Evolutionary conservation across 2,329 filamentous ascomycete genomes (phyloP), one percentile per base, ranked within the genome.

Genomic region (Capronia coronata): DNA sequence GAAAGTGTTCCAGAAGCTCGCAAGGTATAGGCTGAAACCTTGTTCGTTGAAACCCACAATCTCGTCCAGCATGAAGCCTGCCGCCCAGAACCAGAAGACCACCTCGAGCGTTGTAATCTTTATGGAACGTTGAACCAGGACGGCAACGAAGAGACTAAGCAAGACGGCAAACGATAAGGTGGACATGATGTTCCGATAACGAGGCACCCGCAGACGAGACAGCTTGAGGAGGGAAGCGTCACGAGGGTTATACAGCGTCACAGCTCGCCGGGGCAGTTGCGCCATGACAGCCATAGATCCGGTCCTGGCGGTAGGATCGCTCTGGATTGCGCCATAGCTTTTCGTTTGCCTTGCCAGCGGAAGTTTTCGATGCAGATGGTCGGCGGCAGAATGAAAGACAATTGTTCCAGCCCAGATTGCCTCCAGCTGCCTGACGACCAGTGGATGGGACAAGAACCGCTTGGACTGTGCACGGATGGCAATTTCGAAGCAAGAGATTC

Each of bases 1-100:
- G 66, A 96, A 95, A 30, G 90, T 81, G 66, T 96, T 96, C 91
- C 91, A 96, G 66, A 96, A 93, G 65, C 88, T 94, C 82, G 96
- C 91, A 62, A 96, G 87, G 69, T 96, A 97, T 23, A 97, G 78
- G 30, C 89, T 90, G 65, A 96, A 96, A 2, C 91, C 91, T 68
- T 96, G 89, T 67, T 97, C 91, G 59, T 90, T 95, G 74, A 96
- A 96, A 9, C 90, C 90, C 14, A 96, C 89, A 18, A 97, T 78
- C 68, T 96, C 91, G 62, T 96, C 91, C 25, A 96, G 79, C 88
- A 96, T 94, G 67, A 94, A 96, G 0, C 91, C 91, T 21, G 88
- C 87, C 64, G 88, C 94, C 90, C 91, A 97, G 67, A 96, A 87
- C 91, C 91, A 97, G 68, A 97, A 96, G 10, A 95, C 67, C 13